A percentile compares a stretch with the other conserved stretches of the same genome.
Evolutionary conservation across 1,139 yeast species (phyloP).

Genomic region (Lodderomyces metapsilosis): DNA sequence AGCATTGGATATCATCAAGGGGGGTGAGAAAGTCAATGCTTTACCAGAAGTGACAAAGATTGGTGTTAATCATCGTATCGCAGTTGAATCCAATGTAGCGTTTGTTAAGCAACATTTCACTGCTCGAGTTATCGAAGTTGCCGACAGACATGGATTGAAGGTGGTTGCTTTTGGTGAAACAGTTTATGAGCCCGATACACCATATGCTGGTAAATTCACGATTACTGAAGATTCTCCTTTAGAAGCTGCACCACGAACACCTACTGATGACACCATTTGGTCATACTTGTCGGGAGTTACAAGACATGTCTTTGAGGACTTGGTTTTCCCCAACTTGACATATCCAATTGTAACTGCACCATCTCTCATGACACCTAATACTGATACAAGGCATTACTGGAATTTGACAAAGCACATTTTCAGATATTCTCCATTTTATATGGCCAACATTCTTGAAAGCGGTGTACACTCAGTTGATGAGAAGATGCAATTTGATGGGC

Average conservation of each 20-base stretch:
- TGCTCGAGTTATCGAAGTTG: slow-evolving; percentile 22
- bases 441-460: slow-evolving; percentile 18
- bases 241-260: slow-evolving; percentile 41
- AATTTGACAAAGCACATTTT: slow-evolving; percentile 67
- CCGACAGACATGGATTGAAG: slow-evolving; percentile 27
- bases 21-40: slow-evolving; percentile 43
- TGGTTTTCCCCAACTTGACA: slow-evolving; percentile 32
- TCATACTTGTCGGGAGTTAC: slow-evolving; percentile 40
- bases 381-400: slow-evolving; percentile 84
- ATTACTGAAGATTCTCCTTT: slow-evolving; percentile 18
- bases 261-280: slow-evolving; percentile 39
- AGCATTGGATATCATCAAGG: slow-evolving; percentile 34
- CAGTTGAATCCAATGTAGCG: slow-evolving; percentile 20
- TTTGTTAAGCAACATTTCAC: slow-evolving; percentile 24
- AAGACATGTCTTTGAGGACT: slow-evolving; percentile 45
- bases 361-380: slow-evolving; percentile 71
- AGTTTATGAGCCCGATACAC: slow-evolving; percentile 15
- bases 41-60: slow-evolving; percentile 38
- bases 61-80: slow-evolving; percentile 35
- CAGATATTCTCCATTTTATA: slow-evolving; percentile 52
- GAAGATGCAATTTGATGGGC: slow-evolving; percentile 32
- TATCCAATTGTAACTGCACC: slow-evolving; percentile 60
- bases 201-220: slow-evolving; percentile 24
- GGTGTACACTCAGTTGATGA: slow-evolving; percentile 44
- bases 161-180: slow-evolving; percentile 23